Evolutionary conservation across 768 basidiomycete genomes (phyloP).

Genomic region (Gloeophyllum trabeum): DNA sequence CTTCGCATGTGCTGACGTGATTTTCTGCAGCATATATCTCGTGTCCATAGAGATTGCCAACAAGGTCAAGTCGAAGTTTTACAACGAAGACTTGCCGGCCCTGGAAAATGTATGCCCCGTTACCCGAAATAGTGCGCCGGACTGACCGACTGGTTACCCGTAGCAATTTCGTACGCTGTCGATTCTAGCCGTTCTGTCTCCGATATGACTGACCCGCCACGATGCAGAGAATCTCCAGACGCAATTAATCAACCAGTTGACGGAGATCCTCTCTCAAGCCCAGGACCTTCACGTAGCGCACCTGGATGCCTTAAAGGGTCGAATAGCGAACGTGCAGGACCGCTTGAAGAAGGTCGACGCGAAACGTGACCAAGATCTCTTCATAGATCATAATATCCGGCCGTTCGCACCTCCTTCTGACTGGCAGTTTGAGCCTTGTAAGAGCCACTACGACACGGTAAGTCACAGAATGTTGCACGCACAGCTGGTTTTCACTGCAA

Average conservation of each 20-base stretch:
- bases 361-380: slow-evolving; percentile 54
- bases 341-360: slow-evolving; percentile 44
- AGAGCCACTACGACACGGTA: slow-evolving; percentile 68
- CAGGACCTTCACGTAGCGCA: slow-evolving; percentile 50
- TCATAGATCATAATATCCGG: slow-evolving; percentile 60
- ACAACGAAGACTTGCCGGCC: slow-evolving; percentile 51
- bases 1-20: not conserved
- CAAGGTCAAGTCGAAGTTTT: slow-evolving; percentile 58
- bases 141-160: slow-evolving; percentile 7
- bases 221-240: slow-evolving; percentile 60
- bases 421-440: slow-evolving; percentile 69
- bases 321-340: slow-evolving; percentile 31
- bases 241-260: slow-evolving; percentile 43
- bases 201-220: slow-evolving; percentile 5
- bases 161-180: slow-evolving; percentile 59
- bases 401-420: slow-evolving; percentile 54
- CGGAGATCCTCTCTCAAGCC: slow-evolving; percentile 42
- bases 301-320: slow-evolving; percentile 44
- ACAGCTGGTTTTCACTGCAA: too few relatives aligned
- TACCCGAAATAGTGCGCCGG: too few relatives aligned
- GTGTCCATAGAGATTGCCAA: slow-evolving; percentile 66
- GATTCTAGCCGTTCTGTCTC: not conserved
- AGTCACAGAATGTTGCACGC: slow-evolving; percentile 12
- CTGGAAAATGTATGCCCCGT: slow-evolving; percentile 60
- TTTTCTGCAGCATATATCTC: slow-evolving; percentile 43